Evolutionary conservation across 495 filamentous ascomycete genomes (phyloP), one percentile per base, ranked within the genome.

Genomic region (Tuber umbilicatum): DNA sequence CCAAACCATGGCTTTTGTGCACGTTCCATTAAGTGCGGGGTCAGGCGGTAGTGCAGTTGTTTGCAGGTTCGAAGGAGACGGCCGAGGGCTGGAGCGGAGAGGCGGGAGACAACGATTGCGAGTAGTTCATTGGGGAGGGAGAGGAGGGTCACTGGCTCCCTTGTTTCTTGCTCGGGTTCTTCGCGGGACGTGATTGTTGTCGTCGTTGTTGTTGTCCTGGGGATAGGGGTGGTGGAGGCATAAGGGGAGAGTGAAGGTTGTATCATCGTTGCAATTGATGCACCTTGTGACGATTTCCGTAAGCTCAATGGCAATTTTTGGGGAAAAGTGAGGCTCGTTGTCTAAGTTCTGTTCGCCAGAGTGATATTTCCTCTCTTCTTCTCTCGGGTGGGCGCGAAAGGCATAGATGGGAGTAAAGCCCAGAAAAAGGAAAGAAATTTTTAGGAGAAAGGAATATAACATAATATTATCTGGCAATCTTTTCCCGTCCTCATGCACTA

Each of bases 211-310:
- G 27, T 16, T 55, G 47, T n/a, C 23, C 23, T 3, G 23, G 23
- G 47, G 47, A 14, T 27, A 9, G 47, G 6, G 47, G 47, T 55
- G 47, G 47, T n/a, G 47, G 47, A 55, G 23, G 21, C 0, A 55
- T 7, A 55, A 55, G 23, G 21, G 47, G 47, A 10, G 10, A 27
- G 23, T 23, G 47, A 55, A 55, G 21, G 23, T 55, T 55, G 47
- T 55, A 55, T 55, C 55, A 64, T 64, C 55, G n/a, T 14, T 64
- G 55, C n/a, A 17, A 64, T 64, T 64, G 55, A 64, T 16, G n/a
- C 27, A 31, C n/a, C 31, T 64, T 6, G 55, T 31, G n/a, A 31
- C 31, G n/a, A 14, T 64, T 31, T 12, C 27, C 23, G n/a, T 27
- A 64, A 31, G 55, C n/a, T 17, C 55, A 64, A 64, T 64, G 55